These are phyloP conservation scores for Huiozyma naganishii DNA, from an alignment of 805 yeast genomes.

Conservation along the genomic window DNA sequence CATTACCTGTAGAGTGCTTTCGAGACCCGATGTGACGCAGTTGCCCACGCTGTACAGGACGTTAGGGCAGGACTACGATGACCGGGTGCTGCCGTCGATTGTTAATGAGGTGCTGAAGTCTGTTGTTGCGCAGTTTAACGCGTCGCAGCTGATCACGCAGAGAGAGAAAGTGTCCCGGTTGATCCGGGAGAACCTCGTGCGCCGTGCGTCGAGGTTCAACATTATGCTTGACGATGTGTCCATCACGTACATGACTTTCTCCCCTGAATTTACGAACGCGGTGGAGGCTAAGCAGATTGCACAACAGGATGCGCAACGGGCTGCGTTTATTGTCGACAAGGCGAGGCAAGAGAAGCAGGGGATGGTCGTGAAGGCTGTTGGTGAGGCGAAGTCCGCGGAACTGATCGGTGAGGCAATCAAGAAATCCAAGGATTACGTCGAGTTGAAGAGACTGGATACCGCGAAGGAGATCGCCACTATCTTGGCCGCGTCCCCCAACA, in stretches of 20 bases:
- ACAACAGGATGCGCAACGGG: conserved; percentile 98
- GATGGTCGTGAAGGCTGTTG: conserved; percentile 91
- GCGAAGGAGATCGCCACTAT: conserved; percentile 91
- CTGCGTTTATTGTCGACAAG: conserved; percentile 92
- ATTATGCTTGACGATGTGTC: conserved; percentile 90
- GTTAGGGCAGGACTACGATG: conserved; percentile 89
- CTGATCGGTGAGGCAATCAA: conserved; percentile 98
- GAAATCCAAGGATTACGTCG: conserved; percentile 91
- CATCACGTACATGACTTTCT: conserved; percentile 90
- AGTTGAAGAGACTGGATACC: conserved; percentile 91
- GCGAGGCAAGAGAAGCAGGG: conserved; percentile 98
- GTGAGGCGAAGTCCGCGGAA: conserved; percentile 97
- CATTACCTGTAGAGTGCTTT: conserved; percentile 94
- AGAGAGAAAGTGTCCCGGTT: conserved; percentile 90
- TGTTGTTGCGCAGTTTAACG: conserved; percentile 97
- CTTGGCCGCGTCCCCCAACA: conserved; percentile 80
- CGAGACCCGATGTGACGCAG: conserved; percentile 71
- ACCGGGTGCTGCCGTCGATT: conserved; percentile 93
- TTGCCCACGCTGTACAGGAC: conserved; percentile 86
- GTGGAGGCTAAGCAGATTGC: conserved; percentile 99
- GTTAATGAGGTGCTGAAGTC: conserved; percentile 94
- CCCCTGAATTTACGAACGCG: conserved; percentile 95
- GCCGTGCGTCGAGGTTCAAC: conserved; percentile 86
- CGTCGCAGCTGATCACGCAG: conserved; percentile 96
- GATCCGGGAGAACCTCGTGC: conserved; percentile 80